These are phyloP conservation scores for Paecilomyces niveus DNA, from an alignment of 2,329 filamentous ascomycete species.

Conservation along the genomic window DNA sequence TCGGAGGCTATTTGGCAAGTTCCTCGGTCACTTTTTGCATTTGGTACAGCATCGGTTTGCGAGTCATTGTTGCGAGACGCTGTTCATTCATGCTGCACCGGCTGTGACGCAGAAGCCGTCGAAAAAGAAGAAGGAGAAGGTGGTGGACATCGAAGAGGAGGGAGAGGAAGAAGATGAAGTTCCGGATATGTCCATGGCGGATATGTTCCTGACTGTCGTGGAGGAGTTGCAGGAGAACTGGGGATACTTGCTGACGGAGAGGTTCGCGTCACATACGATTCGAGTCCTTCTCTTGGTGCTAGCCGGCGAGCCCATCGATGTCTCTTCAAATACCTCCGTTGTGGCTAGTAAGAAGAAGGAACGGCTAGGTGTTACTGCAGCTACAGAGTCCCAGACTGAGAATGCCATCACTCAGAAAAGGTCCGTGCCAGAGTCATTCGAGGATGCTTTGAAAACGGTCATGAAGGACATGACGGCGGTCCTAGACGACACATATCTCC, in stretches of 20 bases:
- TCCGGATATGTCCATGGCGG: constrained; percentile 65
- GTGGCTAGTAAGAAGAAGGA: constrained; percentile 92
- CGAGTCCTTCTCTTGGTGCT: constrained; percentile 80
- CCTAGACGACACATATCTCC: constrained; percentile 71
- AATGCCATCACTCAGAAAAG: constrained; percentile 38
- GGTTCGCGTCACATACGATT: constrained; percentile 84
- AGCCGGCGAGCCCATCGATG: constrained; percentile 71
- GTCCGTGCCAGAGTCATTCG: constrained; percentile 72
- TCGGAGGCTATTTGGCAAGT: constrained; percentile 78
- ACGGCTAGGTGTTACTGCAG: constrained; percentile 52
- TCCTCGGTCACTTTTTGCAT: constrained; percentile 78
- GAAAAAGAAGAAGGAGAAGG: constrained; percentile 35
- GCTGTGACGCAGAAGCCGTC: constrained; percentile 66
- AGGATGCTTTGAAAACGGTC: constrained; percentile 69
- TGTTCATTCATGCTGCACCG: constrained; percentile 78
- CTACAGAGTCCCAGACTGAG: constrained; percentile 44
- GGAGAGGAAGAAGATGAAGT: constrained; percentile 36
- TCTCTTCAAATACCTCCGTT: constrained; percentile 61
- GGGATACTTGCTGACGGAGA: constrained; percentile 75
- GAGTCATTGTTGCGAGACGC: constrained; percentile 90
- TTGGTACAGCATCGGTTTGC: constrained; percentile 94
- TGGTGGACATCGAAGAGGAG: constrained; percentile 37
- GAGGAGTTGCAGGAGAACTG: constrained; percentile 84
- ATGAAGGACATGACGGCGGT: constrained; percentile 67
- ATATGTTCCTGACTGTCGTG: constrained; percentile 72